These are phyloP conservation scores for Cruciata laevipes DNA, from an alignment of 257 asterid genomes.

Conservation along the genomic window DNA sequence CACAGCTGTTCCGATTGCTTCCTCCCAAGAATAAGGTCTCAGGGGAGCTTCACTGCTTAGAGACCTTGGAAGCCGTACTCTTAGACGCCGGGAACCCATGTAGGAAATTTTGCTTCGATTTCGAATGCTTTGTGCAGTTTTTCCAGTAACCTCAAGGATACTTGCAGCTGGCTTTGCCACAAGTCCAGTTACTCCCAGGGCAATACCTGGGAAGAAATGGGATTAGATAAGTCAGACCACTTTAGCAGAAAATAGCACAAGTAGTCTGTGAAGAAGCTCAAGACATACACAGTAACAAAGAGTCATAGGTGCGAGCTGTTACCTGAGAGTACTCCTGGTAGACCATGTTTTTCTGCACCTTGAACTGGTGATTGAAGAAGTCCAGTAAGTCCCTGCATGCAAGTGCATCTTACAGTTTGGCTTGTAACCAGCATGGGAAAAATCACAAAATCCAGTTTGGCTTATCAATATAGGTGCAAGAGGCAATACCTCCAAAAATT, in stretches of 20 bases:
- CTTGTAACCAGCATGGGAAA: neutral
- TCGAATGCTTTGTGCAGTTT: constrained; percentile 93
- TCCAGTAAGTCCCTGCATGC: constrained; percentile 82
- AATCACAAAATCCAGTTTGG: too few species aligned
- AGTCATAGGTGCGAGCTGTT: constrained; percentile 14
- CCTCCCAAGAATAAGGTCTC: constrained; percentile 87
- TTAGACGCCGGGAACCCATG: constrained; percentile 43
- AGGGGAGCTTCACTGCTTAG: constrained; percentile 57
- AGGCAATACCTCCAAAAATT: constrained; percentile 67
- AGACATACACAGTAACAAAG: neutral
- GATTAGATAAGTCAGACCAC: neutral
- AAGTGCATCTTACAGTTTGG: neutral
- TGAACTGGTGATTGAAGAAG: constrained; percentile 94
- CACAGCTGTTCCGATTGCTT: constrained; percentile 76
- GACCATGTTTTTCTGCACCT: constrained; percentile 96
- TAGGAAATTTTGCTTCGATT: constrained; percentile 81
- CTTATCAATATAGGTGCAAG: neutral
- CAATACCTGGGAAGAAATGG: constrained; percentile 50
- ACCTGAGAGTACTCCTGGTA: constrained; percentile 96
- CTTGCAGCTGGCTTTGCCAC: constrained; percentile 98
- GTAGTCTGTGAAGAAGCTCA: constrained; percentile 6
- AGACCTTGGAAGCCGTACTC: constrained; percentile 90
- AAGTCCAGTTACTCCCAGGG: constrained; percentile 87
- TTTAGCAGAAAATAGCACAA: neutral
- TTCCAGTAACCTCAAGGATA: constrained; percentile 92